Evolutionary conservation across 2,329 filamentous ascomycete species (phyloP), one percentile per base, ranked within the genome.

Genomic region (Fusarium sp.): DNA sequence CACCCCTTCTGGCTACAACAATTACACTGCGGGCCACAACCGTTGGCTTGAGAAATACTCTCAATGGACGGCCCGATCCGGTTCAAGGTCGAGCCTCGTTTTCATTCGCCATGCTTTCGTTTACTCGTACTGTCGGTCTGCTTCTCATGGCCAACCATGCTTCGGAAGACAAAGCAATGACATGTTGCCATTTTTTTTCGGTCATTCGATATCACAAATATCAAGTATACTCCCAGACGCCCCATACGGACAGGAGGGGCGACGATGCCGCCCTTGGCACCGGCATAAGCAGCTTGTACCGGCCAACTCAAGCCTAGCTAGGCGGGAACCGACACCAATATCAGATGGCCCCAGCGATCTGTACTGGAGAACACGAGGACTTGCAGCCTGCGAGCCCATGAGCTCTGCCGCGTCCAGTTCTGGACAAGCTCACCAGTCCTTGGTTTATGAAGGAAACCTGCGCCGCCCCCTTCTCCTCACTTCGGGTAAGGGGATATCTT

Each of bases 21-120:
- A 68, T 57, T 52, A 63, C 61, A 62, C 64, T 60, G 48, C 63
- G 61, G 66, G 40, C 52, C 57, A 67, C 61, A 60, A 56, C 63
- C 71, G 53, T 58, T 58, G 58, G 56, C 40, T 43, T 69, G 55
- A 55, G 40, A 65, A 44, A 66, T 63, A 63, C 48, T 53, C 54
- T 60, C 55, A 62, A 63, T 61, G 63, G 69, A 76, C 75, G 75
- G 75, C 67, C 74, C 75, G 75, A 71, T 75, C 74, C 75, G 73
- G 69, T 50, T 53, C 55, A 69, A 72, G 58, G 63, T 57, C 57
- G 26, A 69, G 50, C 45, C 31, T 49, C 39, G 44, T 49, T 61
- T 54, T 64, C 48, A 74, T 75, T 75, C 62, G 66, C 51, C 44
- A 52, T 69, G 31, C 22, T 18, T 64, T 74, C 68, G 68, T 74